A percentile compares a stretch with the other conserved stretches of the same genome.
Evolutionary conservation across 2,329 filamentous ascomycete species (phyloP).

Genomic region (Monosporascus sp.): DNA sequence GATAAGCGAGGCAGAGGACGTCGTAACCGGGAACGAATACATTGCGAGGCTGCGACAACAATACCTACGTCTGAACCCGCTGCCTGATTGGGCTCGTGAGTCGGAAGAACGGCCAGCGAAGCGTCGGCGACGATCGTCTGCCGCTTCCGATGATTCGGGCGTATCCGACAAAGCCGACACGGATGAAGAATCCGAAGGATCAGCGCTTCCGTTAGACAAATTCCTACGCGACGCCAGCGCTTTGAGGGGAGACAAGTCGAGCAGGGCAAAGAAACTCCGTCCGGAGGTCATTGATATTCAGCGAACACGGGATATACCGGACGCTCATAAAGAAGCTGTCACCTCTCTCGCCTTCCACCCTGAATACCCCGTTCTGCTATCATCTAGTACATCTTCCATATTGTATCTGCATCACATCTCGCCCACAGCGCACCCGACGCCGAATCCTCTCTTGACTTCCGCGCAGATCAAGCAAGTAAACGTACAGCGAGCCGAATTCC

Average conservation of each 20-base stretch:
- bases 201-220: constrained; percentile 70
- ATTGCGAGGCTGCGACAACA: constrained; percentile 73
- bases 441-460: constrained; percentile 86
- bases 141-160: constrained; percentile 32
- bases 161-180: constrained; percentile 19
- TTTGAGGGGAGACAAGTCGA: constrained; percentile 49
- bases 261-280: constrained; percentile 66
- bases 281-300: constrained; percentile 90
- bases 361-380: constrained; percentile 79
- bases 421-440: constrained; percentile 65
- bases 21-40: constrained; percentile 84
- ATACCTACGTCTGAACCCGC: constrained; percentile 56
- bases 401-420: constrained; percentile 87
- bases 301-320: constrained; percentile 77
- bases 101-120: constrained; percentile 46
- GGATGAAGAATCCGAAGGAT: constrained; percentile 47
- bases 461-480: constrained; percentile 80
- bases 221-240: constrained; percentile 71
- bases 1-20: constrained; percentile 73
- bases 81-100: constrained; percentile 55
- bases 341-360: constrained; percentile 87
- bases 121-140: constrained; percentile 46
- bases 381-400: constrained; percentile 78
- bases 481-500: constrained; percentile 78
- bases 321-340: constrained; percentile 72